A percentile compares a stretch with the other conserved stretches of the same genome.
phyloP scores from a whole-genome alignment of 169 alveolate species.

The Plasmodium billcollinsi region DNA sequence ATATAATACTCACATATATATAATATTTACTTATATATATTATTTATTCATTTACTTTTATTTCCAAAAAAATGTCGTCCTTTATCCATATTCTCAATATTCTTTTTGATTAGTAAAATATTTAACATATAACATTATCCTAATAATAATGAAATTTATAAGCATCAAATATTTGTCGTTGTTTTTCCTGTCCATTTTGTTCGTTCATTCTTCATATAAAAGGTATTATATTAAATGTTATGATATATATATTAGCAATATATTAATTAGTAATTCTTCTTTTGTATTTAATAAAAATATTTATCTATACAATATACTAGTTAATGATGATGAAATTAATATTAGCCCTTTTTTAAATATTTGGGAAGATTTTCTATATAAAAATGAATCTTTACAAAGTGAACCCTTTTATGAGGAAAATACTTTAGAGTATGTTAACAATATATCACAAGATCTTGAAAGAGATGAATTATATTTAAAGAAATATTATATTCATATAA shows the following conservation, averaged over 20 bases:
- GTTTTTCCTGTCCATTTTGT: not conserved
- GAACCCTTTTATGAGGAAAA: conserved; percentile 28
- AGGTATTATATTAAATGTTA: not conserved
- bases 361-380: conserved; percentile 43
- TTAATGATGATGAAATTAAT: conserved; percentile 23
- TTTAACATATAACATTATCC: too few species aligned
- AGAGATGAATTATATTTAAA: conserved; percentile 26
- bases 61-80: too few species aligned
- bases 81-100: too few species aligned
- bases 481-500: conserved; percentile 26
- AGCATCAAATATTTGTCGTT: too few species aligned
- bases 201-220: conserved; percentile 10
- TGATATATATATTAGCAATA: conserved; percentile 35
- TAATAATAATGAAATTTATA: too few species aligned
- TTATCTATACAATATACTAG: conserved; percentile 19
- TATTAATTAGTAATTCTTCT: conserved; percentile 16
- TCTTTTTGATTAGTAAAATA: too few species aligned
- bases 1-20: too few species aligned
- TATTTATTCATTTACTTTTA: too few species aligned
- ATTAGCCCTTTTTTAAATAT: conserved; percentile 39
- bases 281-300: conserved; percentile 22
- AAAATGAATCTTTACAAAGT: conserved; percentile 26
- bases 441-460: not conserved
- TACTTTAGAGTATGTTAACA: conserved; percentile 14
- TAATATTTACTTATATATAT: too few species aligned